These are phyloP conservation scores for Cylindrotheca fusiformis DNA, from an alignment of 108 stramenopile genomes.

Conservation along the genomic window DNA sequence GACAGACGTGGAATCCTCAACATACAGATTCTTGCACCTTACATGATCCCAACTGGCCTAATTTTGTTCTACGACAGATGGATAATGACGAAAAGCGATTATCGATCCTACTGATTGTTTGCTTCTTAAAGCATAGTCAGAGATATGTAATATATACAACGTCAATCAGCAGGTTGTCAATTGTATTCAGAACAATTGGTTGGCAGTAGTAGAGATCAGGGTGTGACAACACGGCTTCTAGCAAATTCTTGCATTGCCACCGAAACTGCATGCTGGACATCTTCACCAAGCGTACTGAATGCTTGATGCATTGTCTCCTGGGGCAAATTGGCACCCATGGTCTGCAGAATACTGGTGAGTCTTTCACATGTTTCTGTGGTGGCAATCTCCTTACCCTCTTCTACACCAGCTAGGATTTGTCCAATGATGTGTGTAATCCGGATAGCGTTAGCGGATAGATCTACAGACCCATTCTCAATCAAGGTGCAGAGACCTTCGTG, in stretches of 20 bases:
- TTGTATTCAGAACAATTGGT: too few species aligned
- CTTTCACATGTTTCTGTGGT: conserved; percentile 42
- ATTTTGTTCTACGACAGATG: too few species aligned
- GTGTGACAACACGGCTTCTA: conserved; percentile 27
- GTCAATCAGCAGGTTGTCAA: too few species aligned
- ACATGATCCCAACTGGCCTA: too few species aligned
- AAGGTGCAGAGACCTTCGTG: conserved; percentile 64
- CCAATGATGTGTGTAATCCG: conserved; percentile 44
- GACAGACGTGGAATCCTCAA: too few species aligned
- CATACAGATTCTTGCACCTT: too few species aligned
- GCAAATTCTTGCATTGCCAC: conserved; percentile 29
- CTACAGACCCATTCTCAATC: conserved; percentile 41
- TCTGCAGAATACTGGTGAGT: conserved; percentile 35
- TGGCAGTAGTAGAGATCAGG: too few species aligned
- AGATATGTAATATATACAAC: too few species aligned
- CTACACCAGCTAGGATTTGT: conserved; percentile 36
- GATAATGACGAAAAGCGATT: too few species aligned
- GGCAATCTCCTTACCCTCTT: conserved; percentile 61
- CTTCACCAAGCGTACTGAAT: conserved; percentile 29
- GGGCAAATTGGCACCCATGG: conserved; percentile 38
- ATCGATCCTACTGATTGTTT: too few species aligned
- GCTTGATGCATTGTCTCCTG: conserved; percentile 33
- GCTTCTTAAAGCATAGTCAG: too few species aligned
- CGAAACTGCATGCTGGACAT: conserved; percentile 42
- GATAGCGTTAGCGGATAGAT: conserved; percentile 18